Percentiles rank a stretch among this genome's conserved stretches.
Evolutionary conservation across 768 basidiomycete genomes (phyloP).

Genomic region (Dentipellis fragilis): DNA sequence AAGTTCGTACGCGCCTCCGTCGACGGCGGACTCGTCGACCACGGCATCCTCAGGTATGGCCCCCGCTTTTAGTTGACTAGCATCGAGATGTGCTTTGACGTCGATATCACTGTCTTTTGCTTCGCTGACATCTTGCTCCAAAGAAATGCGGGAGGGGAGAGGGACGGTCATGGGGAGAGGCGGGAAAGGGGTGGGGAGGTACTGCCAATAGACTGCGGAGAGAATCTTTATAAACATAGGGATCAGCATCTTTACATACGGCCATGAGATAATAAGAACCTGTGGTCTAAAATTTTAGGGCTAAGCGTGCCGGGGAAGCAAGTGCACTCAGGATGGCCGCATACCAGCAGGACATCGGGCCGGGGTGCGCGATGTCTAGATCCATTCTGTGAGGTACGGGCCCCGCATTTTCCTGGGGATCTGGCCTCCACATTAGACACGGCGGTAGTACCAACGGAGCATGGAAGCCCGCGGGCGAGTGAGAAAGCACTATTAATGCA

Average conservation of each 20-base stretch:
- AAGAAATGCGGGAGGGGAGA: neutral
- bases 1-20: neutral
- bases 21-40: neutral
- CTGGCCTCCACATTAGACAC: too few species aligned
- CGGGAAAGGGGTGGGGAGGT: neutral
- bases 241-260: neutral
- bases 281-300: neutral
- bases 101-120: neutral
- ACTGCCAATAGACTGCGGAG: neutral
- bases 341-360: too few species aligned
- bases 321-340: too few species aligned
- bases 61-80: too few species aligned
- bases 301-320: neutral
- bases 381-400: too few species aligned
- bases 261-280: neutral
- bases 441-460: too few species aligned
- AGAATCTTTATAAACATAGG: neutral
- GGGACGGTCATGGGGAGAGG: neutral
- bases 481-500: too few species aligned
- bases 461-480: too few species aligned
- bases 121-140: constrained; percentile 1
- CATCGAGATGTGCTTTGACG: neutral
- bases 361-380: too few species aligned
- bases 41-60: neutral
- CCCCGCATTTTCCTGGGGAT: too few species aligned